A percentile compares a stretch with the other conserved stretches of the same genome.
phyloP scores from a whole-genome alignment of 2,329 filamentous ascomycete genomes.

The Pseudogymnoascus sp. region DNA sequence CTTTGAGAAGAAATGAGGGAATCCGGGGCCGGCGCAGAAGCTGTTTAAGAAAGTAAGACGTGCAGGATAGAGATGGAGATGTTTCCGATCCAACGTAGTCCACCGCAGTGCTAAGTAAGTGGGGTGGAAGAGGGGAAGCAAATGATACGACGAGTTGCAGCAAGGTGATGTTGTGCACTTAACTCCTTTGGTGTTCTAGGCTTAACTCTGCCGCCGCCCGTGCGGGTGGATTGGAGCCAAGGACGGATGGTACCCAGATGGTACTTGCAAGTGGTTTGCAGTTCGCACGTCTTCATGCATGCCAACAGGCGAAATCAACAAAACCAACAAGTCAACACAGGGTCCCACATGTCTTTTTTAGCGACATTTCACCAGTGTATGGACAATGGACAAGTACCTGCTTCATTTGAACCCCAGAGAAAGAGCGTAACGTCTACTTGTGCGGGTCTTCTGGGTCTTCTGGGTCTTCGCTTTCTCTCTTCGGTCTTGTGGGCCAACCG shows the following conservation, averaged over 20 bases:
- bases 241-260: neutral
- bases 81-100: neutral
- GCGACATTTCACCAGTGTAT: neutral
- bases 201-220: constrained; percentile 3
- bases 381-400: neutral
- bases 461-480: no score
- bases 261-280: neutral
- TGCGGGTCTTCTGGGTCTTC: neutral
- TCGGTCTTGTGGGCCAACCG: neutral
- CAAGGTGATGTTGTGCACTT: constrained; percentile 3
- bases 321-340: neutral
- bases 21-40: constrained; percentile 2
- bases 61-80: constrained; percentile 5
- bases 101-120: neutral
- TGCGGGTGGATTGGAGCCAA: constrained; percentile 8
- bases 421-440: neutral
- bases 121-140: constrained; percentile 1
- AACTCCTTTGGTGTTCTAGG: constrained; percentile 8
- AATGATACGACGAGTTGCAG: constrained; percentile 8
- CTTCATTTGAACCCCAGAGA: constrained; percentile 1
- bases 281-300: neutral
- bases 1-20: neutral
- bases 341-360: neutral
- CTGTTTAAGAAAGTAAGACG: constrained; percentile 8
- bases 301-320: neutral